phyloP scores from a whole-genome alignment of 805 yeast genomes.

The Suhomyces sp. region DNA sequence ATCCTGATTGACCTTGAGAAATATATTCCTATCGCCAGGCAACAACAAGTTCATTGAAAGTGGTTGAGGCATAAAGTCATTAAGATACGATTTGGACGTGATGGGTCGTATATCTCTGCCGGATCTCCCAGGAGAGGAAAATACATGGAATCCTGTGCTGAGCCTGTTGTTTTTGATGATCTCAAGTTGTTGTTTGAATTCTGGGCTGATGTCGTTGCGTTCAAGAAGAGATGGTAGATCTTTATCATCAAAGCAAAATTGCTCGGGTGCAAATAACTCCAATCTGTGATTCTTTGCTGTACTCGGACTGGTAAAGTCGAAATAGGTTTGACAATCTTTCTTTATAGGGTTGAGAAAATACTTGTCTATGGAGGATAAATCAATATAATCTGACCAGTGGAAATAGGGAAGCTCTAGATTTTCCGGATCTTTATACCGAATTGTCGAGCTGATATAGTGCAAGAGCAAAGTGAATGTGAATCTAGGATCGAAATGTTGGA shows the following conservation, averaged over 20 bases:
- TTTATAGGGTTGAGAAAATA: constrained; percentile 14
- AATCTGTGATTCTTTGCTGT: constrained; percentile 9
- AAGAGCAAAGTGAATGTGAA: constrained; percentile 23
- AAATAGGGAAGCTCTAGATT: constrained; percentile 19
- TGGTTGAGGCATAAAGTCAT: constrained; percentile 43
- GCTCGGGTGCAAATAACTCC: constrained; percentile 13
- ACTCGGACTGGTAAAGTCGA: constrained; percentile 16
- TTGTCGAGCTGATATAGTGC: constrained; percentile 7
- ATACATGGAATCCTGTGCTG: constrained; percentile 40
- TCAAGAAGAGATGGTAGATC: constrained; percentile 14
- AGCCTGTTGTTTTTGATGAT: constrained; percentile 3
- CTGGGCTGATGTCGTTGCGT: neutral
- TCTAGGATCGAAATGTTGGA: constrained; percentile 27
- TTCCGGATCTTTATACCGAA: neutral
- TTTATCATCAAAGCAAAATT: constrained; percentile 26
- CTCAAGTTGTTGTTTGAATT: constrained; percentile 5
- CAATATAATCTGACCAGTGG: constrained; percentile 35
- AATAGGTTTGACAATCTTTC: constrained; percentile 14
- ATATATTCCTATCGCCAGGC: constrained; percentile 16
- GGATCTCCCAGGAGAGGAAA: constrained; percentile 31
- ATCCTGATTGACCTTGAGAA: constrained; percentile 19
- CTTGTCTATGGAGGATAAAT: constrained; percentile 20
- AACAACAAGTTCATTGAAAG: constrained; percentile 27
- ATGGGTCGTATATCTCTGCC: constrained; percentile 23
- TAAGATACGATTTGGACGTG: constrained; percentile 38